Conservation (phyloP, 371 early-diverging fungal genomes). For the Blastocladiella emersonii region DNA sequence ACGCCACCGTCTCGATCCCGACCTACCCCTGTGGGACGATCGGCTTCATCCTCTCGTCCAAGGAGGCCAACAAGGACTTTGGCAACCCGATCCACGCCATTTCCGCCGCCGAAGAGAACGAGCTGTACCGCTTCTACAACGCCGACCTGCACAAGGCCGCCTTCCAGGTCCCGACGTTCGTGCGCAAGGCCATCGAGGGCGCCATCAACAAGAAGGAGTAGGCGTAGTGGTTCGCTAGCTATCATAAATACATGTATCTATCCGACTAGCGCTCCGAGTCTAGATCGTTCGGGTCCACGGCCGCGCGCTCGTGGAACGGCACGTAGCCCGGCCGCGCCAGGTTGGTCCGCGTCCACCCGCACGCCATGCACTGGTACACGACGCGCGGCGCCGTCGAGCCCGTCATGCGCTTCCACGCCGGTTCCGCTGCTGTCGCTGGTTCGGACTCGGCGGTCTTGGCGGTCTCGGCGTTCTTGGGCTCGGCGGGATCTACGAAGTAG, state of each 20-base stretch:
- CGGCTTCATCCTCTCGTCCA: conserved; percentile 83
- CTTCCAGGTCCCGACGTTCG: conserved; percentile 85
- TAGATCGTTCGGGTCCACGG: no score
- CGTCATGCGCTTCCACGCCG: no score
- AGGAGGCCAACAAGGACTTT: conserved; percentile 52
- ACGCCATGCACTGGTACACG: not conserved
- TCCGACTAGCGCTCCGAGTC: no score
- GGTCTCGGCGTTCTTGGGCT: no score
- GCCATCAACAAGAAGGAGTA: no score
- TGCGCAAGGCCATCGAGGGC: conserved; percentile 21
- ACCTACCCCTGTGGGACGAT: conserved; percentile 96
- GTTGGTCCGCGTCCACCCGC: not conserved
- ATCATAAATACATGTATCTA: no score
- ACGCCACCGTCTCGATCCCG: conserved; percentile 86
- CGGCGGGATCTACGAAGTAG: no score
- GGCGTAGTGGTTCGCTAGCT: no score
- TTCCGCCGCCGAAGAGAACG: conserved; percentile 60
- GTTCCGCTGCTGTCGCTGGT: no score
- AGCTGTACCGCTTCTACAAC: conserved; percentile 80
- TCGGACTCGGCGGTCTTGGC: no score
- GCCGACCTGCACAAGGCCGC: conserved; percentile 82
- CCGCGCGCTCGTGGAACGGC: not conserved
- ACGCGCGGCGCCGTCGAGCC: no score
- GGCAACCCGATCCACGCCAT: conserved; percentile 62
- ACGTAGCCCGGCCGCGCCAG: not conserved